Percentiles rank a stretch among this genome's conserved stretches.
phyloP scores from a whole-genome alignment of 1,284 basidiomycete genomes.

The Phellinidium pouzarii region DNA sequence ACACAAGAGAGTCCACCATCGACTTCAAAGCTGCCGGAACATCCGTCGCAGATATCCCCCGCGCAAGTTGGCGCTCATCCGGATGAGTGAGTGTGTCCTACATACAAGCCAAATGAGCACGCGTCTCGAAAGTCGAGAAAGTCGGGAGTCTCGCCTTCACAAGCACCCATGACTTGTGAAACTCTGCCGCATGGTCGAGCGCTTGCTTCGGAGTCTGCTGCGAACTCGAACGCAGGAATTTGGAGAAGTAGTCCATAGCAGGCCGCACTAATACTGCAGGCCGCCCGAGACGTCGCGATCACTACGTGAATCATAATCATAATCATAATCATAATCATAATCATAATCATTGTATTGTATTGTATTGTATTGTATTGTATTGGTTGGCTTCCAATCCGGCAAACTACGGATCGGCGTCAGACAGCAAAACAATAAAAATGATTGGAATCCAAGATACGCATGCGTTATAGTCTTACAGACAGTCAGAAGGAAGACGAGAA shows the following conservation, averaged over 20 bases:
- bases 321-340: no score
- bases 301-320: neutral
- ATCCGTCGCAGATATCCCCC: conserved; percentile 77
- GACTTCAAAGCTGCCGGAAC: conserved; percentile 72
- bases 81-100: conserved; percentile 72
- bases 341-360: no score
- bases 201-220: conserved; percentile 45
- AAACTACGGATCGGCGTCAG: no score
- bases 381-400: no score
- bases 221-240: conserved; percentile 55
- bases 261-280: no score
- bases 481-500: no score
- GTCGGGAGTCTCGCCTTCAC: conserved; percentile 47
- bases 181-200: conserved; percentile 64
- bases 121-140: no score
- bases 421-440: no score
- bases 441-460: no score
- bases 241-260: conserved; percentile 77
- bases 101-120: no score
- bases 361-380: no score
- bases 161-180: conserved; percentile 64
- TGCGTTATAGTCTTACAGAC: no score
- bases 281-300: neutral
- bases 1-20: conserved; percentile 85
- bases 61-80: conserved; percentile 74